Conservation (phyloP, 208 protist genomes). For the Strigomonas oncopelti region DNA sequence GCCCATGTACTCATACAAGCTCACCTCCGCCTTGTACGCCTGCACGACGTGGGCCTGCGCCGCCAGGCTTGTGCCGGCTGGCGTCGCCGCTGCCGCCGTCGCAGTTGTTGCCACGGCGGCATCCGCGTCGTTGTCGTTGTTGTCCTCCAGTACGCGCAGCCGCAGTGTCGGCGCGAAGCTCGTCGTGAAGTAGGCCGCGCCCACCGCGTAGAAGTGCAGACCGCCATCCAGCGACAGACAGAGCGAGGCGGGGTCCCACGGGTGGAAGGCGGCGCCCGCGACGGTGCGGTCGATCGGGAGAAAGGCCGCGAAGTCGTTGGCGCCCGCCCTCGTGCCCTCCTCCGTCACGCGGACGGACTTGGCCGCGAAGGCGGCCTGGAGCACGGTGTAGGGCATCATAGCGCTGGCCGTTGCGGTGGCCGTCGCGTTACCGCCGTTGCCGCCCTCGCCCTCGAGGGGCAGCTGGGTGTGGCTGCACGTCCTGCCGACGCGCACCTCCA, state of each 20-base stretch:
- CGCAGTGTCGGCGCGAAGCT: conserved; percentile 60
- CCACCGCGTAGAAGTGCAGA: conserved; percentile 49
- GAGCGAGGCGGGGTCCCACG: conserved; percentile 40
- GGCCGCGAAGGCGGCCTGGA: conserved; percentile 24
- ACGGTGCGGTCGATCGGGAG: conserved; percentile 23
- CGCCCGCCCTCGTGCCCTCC: conserved; percentile 5
- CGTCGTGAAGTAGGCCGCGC: conserved; percentile 55
- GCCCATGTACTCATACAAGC: conserved; percentile 47
- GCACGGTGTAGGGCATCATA: conserved; percentile 24
- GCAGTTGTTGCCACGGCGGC: not conserved
- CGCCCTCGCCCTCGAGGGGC: not conserved
- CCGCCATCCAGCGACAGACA: conserved; percentile 73
- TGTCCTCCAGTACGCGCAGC: conserved; percentile 25
- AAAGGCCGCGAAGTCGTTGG: conserved; percentile 26
- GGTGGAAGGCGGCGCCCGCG: conserved; percentile 21
- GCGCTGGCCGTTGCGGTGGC: conserved; percentile 14
- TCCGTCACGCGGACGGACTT: conserved; percentile 9
- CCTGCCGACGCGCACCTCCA: conserved; percentile 43
- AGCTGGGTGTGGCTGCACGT: conserved; percentile 16
- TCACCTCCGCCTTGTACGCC: conserved; percentile 5
- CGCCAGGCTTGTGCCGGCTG: not conserved
- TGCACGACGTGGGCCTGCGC: not conserved
- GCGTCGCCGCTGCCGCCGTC: not conserved
- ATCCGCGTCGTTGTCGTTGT: conserved; percentile 20
- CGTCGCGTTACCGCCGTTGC: conserved; percentile 2